Conservation (phyloP, 495 filamentous ascomycete species). For the Tuber brumale region DNA sequence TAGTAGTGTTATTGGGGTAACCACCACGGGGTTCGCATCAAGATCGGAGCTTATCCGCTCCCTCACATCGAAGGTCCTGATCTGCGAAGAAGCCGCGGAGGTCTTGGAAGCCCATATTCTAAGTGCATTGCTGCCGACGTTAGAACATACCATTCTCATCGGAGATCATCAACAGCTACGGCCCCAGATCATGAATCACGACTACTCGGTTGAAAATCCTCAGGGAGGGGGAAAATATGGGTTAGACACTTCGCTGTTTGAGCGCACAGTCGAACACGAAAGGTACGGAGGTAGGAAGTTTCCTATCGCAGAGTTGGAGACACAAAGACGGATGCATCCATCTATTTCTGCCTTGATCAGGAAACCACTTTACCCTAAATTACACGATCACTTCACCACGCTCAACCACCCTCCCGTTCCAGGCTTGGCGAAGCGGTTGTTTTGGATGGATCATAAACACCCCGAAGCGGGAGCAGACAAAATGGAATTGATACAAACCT, state of each 20-base stretch:
- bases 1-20: slow-evolving; percentile 64
- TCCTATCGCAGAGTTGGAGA: slow-evolving; percentile 55
- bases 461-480: slow-evolving; percentile 49
- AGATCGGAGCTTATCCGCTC: slow-evolving; percentile 57
- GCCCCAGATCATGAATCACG: slow-evolving; percentile 62
- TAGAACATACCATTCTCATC: slow-evolving; percentile 69
- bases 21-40: slow-evolving; percentile 65
- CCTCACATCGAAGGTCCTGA: slow-evolving; percentile 58
- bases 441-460: slow-evolving; percentile 65
- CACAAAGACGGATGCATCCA: slow-evolving; percentile 73
- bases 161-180: slow-evolving; percentile 71
- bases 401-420: slow-evolving; percentile 52
- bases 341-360: slow-evolving; percentile 57
- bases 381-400: slow-evolving; percentile 56
- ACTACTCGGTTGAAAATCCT: slow-evolving; percentile 53
- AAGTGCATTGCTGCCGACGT: slow-evolving; percentile 58
- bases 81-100: slow-evolving; percentile 75
- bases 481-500: slow-evolving; percentile 47
- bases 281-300: slow-evolving; percentile 43
- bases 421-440: slow-evolving; percentile 61
- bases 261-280: slow-evolving; percentile 54
- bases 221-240: slow-evolving; percentile 54
- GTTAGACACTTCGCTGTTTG: slow-evolving; percentile 63
- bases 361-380: slow-evolving; percentile 57
- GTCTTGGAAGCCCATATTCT: slow-evolving; percentile 67